These are phyloP conservation scores for Neopestalotiopsis sp. DNA, from an alignment of 2,329 filamentous ascomycete species.

Conservation along the genomic window DNA sequence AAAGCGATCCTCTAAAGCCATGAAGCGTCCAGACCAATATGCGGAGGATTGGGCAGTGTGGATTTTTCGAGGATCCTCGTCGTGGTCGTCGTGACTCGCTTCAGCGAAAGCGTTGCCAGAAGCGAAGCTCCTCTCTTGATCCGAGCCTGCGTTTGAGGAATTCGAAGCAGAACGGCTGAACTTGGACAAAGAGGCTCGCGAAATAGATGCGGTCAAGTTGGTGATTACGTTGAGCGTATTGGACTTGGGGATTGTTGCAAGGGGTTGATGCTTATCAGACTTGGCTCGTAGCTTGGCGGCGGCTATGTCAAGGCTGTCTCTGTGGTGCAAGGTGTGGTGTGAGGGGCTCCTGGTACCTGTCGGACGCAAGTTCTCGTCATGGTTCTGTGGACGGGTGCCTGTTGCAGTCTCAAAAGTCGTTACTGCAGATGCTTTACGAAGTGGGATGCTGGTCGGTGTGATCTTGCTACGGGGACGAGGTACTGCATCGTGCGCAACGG, in stretches of 20 bases:
- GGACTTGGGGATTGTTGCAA: constrained; percentile 45
- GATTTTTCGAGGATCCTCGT: constrained; percentile 36
- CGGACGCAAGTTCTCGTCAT: constrained; percentile 34
- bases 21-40: constrained; percentile 69
- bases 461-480: constrained; percentile 8
- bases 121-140: constrained; percentile 19
- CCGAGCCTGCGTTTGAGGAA: constrained; percentile 24
- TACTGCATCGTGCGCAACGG: not conserved
- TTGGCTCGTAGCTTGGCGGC: constrained; percentile 16
- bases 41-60: constrained; percentile 48
- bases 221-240: constrained; percentile 50
- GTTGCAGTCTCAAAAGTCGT: constrained; percentile 22
- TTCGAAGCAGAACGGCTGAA: constrained; percentile 45
- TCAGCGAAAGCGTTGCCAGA: not conserved
- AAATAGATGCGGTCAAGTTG: constrained; percentile 50
- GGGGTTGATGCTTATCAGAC: constrained; percentile 16
- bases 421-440: constrained; percentile 21
- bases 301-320: constrained; percentile 21
- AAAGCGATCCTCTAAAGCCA: constrained; percentile 60
- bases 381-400: constrained; percentile 15
- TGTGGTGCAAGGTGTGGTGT: constrained; percentile 17
- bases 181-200: constrained; percentile 36
- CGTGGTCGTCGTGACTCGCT: constrained; percentile 1
- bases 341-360: constrained; percentile 14
- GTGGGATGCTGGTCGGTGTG: constrained; percentile 17